Evolutionary conservation across 306 rosid species (phyloP), one percentile per base, ranked within the genome.

Genomic region (Vigna angularis): DNA sequence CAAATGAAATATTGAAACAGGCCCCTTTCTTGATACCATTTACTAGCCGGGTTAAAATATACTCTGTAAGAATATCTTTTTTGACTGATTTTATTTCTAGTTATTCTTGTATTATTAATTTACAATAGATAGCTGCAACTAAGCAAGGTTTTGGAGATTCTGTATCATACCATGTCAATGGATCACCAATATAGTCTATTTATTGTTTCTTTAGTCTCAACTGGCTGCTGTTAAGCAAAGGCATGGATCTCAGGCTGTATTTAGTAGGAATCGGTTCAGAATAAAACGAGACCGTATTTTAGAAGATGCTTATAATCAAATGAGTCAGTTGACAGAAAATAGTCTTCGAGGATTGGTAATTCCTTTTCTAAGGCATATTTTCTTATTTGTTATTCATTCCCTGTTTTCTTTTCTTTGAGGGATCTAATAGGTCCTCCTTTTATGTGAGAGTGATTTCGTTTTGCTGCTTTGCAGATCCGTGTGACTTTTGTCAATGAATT

Each of bases 41-140:
- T 85, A 95, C 99, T 2, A 93, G 99, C 93, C 89, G 99, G 90
- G 99, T 93, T 79, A 95, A 95, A 85, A 93, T 95, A 75, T 91
- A 90, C 86, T 84, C 96, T 16, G 99, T 93, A 84, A 82, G 99
- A 69, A 72, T 78, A 75, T 17, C 56, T 49, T 3, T 70, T 72
- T 50, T 69, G 30, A 48, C 45, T 55, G 53, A 17, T 67, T 77
- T 71, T 36, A 18, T 74, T 73, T 79, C 81, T 44, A 9, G 34
- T 58, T 77, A 45, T 59, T 55, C 30, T 58, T 70, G 50, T 62
- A 45, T 63, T 57, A 28, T 70, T 51, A 67, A 51, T 34, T 53
- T 76, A 15, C 16, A 62, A 44, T 36, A 47, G 44, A 26, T 79
- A 30, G 52, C 58, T 49, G 73, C 51, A 58, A 32, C 10, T 62